Base-by-base conservation (phyloP, 306 rosid species). In the Alnus rubra region DNA sequence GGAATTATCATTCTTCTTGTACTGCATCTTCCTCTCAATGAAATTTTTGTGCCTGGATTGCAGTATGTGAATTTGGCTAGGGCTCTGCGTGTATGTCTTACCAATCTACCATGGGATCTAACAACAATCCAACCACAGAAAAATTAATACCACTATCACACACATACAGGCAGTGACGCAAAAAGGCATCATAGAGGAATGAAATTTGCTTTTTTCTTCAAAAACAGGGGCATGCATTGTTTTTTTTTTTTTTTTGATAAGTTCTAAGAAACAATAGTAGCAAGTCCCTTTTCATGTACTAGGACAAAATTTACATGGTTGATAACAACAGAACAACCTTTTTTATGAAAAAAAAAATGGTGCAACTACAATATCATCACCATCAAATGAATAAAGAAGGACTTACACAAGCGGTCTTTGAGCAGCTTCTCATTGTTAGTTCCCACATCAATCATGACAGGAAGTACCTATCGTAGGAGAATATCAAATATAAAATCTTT, bases 361-460 rank as follows among this genome's bases (percentile, higher is more conserved):
- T 37, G 75, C 77, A 30, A 3, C 0, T 76, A 76, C 33, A 42
- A 49, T 18, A 70, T 76, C 76, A 53, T 76, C 74, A 79, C 81
- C 63, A 62, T 49, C 49, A 53, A 79, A 33, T 51, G 76, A 60
- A 80, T 31, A 50, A 76, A 79, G 67, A 68, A 79, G 78, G 30
- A 82, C 99, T 84, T 88, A 96, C 99, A 96, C 71, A 96, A 42
- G 44, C 93, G 94, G 76, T 96, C 97, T 63, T 93, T 77, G 18
- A 93, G 88, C 77, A 96, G 79, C 89, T 86, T 87, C 83, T 91
- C 92, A 78, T 93, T 96, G 90, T 96, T 92, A 82, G 97, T 96
- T 76, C 99, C 99, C 69, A 93, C 93, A 73, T 96, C 99, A 91
- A 96, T 91, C 99, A 96, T 96, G 69, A 96, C 96, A 69, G 99